Evolutionary conservation across 2,329 filamentous ascomycete species (phyloP).

Genomic region (Mollisia scopiformis): DNA sequence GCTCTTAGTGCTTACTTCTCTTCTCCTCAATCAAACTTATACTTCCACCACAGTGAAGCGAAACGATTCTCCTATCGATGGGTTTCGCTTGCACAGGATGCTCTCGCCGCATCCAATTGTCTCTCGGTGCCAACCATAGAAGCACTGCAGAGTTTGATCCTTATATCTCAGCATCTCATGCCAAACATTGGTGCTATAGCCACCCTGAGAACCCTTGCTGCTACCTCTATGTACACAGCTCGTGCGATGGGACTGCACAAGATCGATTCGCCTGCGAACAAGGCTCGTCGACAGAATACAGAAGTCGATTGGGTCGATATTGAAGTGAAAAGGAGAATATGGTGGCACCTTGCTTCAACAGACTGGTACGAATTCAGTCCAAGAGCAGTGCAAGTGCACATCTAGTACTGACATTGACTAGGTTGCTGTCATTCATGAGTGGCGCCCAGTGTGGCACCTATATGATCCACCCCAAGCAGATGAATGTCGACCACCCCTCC

Average conservation of each 20-base stretch:
- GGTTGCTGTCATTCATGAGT: slow-evolving; percentile 39
- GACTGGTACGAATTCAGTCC: slow-evolving; percentile 36
- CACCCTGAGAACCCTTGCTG: slow-evolving; percentile 37
- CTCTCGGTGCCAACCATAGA: slow-evolving; percentile 36
- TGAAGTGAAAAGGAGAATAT: slow-evolving; percentile 42
- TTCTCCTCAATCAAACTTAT: slow-evolving; percentile 5
- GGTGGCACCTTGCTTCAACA: slow-evolving; percentile 43
- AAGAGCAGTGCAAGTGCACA: slow-evolving; percentile 11
- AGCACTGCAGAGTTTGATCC: slow-evolving; percentile 40
- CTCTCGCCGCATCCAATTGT: slow-evolving; percentile 32
- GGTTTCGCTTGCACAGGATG: slow-evolving; percentile 23
- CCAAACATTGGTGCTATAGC: slow-evolving; percentile 41
- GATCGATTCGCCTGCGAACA: slow-evolving; percentile 26
- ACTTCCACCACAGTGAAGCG: slow-evolving; percentile 9
- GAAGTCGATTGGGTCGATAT: slow-evolving; percentile 32
- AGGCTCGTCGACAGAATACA: slow-evolving; percentile 19
- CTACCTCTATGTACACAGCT: slow-evolving; percentile 35
- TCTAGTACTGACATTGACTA: slow-evolving; percentile 20
- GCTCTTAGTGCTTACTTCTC: slow-evolving; percentile 26
- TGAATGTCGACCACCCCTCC: slow-evolving; percentile 40
- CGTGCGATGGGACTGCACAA: slow-evolving; percentile 24
- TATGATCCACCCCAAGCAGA: slow-evolving; percentile 41
- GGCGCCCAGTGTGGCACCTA: slow-evolving; percentile 42
- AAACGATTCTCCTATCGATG: slow-evolving; percentile 13
- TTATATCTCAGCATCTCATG: slow-evolving; percentile 38